Conservation (phyloP, 371 early-diverging fungal species). For the Chytridiales sp. region DNA sequence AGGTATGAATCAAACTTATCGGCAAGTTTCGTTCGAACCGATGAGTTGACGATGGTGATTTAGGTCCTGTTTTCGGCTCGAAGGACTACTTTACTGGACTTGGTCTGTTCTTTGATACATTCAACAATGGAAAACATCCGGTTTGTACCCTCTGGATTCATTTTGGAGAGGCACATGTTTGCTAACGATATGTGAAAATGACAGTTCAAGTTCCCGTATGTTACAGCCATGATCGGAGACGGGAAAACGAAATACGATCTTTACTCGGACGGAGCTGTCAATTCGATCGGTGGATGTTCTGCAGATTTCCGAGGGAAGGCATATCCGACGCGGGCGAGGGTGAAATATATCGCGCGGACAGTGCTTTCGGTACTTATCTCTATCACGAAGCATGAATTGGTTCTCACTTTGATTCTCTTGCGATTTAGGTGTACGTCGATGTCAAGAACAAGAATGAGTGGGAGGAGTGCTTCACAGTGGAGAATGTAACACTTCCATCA, state of each 20-base stretch:
- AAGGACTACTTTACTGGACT: conserved; percentile 86
- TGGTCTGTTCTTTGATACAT: conserved; percentile 95
- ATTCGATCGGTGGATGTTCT: conserved; percentile 45
- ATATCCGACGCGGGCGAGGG: conserved; percentile 66
- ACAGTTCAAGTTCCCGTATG: conserved; percentile 76
- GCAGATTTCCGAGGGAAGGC: conserved; percentile 73
- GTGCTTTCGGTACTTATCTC: conserved; percentile 56
- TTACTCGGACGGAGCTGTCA: conserved; percentile 74
- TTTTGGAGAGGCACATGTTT: conserved; percentile 4
- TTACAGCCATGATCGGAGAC: conserved; percentile 91
- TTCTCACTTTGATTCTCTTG: background rate
- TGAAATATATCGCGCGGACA: conserved; percentile 74
- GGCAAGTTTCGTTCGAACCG: no score
- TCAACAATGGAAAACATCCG: conserved; percentile 79
- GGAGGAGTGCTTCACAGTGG: conserved; percentile 77
- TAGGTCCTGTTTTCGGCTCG: conserved; percentile 90
- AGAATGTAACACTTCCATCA: conserved; percentile 71
- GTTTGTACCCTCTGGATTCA: conserved; percentile 47
- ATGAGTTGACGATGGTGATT: no score
- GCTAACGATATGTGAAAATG: background rate
- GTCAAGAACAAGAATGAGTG: conserved; percentile 67
- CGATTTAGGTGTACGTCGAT: conserved; percentile 31
- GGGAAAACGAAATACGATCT: conserved; percentile 80
- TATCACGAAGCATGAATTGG: background rate
- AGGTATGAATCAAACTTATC: no score